These are phyloP conservation scores for Magnaporthiopsis rhizophila DNA, from an alignment of 2,329 filamentous ascomycete species.

Conservation along the genomic window DNA sequence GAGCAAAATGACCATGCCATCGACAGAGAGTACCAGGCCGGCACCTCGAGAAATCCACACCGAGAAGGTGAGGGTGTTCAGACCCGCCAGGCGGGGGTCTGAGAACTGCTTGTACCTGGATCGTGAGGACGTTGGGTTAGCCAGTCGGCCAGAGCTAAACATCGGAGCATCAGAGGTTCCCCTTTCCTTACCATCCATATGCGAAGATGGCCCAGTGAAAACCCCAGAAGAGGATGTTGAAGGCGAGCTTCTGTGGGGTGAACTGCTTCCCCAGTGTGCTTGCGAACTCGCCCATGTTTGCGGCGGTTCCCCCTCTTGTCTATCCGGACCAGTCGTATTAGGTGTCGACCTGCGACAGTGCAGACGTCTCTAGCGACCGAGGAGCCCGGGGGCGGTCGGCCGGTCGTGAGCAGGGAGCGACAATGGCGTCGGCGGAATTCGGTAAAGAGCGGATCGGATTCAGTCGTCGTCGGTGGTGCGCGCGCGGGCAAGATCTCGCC, in stretches of 20 bases:
- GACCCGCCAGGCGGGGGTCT: conserved; percentile 60
- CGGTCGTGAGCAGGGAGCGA: background rate
- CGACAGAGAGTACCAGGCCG: conserved; percentile 74
- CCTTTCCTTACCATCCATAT: conserved; percentile 78
- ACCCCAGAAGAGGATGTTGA: conserved; percentile 75
- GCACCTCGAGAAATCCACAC: conserved; percentile 97
- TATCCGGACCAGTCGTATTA: conserved; percentile 18
- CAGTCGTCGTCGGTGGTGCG: background rate
- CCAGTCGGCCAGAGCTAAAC: no score
- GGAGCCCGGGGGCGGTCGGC: background rate
- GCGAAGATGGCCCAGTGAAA: conserved; percentile 74
- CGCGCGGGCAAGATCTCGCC: background rate
- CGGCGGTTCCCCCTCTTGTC: conserved; percentile 21
- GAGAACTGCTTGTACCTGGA: conserved; percentile 68
- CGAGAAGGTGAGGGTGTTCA: conserved; percentile 78
- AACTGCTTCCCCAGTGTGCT: conserved; percentile 52
- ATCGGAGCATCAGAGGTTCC: background rate
- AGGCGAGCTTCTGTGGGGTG: conserved; percentile 62
- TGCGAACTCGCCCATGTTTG: conserved; percentile 31
- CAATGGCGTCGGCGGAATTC: background rate
- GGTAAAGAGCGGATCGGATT: background rate
- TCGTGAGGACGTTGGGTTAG: conserved; percentile 15
- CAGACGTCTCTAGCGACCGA: background rate
- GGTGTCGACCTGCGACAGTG: conserved; percentile 49
- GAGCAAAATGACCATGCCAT: conserved; percentile 79